Conservation (phyloP, 441 rosid species). For the Gossypium davidsonii region DNA sequence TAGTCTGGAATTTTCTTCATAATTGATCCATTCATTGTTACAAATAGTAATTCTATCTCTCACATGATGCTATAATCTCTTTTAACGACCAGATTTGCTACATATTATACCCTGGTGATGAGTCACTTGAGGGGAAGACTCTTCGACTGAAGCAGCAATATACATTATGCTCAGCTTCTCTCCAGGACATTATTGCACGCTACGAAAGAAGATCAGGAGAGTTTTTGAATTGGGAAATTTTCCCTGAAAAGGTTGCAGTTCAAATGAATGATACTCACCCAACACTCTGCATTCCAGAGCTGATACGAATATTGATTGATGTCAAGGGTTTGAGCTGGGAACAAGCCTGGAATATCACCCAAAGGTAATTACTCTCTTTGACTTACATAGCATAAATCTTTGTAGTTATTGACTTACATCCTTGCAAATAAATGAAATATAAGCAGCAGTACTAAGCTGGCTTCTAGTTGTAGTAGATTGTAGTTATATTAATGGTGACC, state of each 20-base stretch:
- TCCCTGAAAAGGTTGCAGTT: conserved; percentile 83
- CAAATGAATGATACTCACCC: conserved; percentile 94
- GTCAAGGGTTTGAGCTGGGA: conserved; percentile 57
- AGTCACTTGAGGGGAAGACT: conserved; percentile 72
- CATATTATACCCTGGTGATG: conserved; percentile 89
- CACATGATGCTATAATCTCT: background rate
- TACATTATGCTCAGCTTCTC: conserved; percentile 90
- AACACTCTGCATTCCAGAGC: conserved; percentile 64
- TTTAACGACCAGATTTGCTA: conserved; percentile 53
- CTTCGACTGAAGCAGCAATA: conserved; percentile 93
- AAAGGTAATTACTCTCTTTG: conserved; percentile 27
- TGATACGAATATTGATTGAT: conserved; percentile 54
- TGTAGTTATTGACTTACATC: background rate
- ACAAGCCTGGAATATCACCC: conserved; percentile 64
- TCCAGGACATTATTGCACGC: conserved; percentile 78
- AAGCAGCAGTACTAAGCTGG: background rate
- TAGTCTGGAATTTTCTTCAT: background rate
- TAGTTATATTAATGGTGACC: background rate
- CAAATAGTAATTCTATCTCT: background rate
- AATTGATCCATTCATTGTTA: background rate
- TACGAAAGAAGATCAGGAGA: conserved; percentile 74
- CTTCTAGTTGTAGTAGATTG: background rate
- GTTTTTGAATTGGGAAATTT: conserved; percentile 57
- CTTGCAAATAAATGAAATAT: background rate
- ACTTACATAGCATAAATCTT: background rate